Base-by-base conservation (phyloP, 805 yeast genomes). In the Starmerella khaoyaiensis region DNA sequence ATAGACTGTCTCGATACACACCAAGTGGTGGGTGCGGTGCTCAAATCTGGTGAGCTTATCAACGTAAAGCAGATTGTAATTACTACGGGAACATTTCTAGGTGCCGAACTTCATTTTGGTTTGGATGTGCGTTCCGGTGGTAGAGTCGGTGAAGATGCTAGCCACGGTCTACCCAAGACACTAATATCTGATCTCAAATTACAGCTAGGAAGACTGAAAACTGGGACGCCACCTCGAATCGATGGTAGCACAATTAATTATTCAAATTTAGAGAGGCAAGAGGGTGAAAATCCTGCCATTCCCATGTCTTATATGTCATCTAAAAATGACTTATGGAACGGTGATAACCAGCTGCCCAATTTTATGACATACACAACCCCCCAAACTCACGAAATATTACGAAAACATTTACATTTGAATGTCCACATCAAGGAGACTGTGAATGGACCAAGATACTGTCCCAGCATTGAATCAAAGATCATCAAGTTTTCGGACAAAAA, bases 391-490 rank as follows among this genome's bases (percentile, higher is more conserved):
- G 67, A 75, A 1, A 59, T 82, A 27, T 63, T 90, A 16, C 60
- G 74, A 11, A 58, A 65, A 1, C 87, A 90, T 53, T 63, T 90
- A 32, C 79, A 81, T 53, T 71, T 79, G 51, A 76, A 94, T 4
- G 72, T 90, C 5, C 99, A 90, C 57, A 87, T 90, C 22, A 62
- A 86, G 42, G 97, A 90, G 59, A 79, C 93, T 0, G 94, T 87
- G 5, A 81, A 81, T 49, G 98, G 98, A 0, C 99, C 99, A 2
- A 62, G 99, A 21, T 90, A 90, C 56, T 90, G 99, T 58, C 99
- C 99, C 1, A 87, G 97, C 0, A 74, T 90, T 35, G 99, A 90
- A 56, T 74, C 93, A 5, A 90, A 90, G 54, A 65, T 90, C 21
- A 69, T 79, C 28, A 69, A 83, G 46, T 90, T 90, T 54, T 65